Evolutionary conservation across 1,284 basidiomycete species (phyloP), one percentile per base, ranked within the genome.

Genomic region (Entoloma clypeatum): DNA sequence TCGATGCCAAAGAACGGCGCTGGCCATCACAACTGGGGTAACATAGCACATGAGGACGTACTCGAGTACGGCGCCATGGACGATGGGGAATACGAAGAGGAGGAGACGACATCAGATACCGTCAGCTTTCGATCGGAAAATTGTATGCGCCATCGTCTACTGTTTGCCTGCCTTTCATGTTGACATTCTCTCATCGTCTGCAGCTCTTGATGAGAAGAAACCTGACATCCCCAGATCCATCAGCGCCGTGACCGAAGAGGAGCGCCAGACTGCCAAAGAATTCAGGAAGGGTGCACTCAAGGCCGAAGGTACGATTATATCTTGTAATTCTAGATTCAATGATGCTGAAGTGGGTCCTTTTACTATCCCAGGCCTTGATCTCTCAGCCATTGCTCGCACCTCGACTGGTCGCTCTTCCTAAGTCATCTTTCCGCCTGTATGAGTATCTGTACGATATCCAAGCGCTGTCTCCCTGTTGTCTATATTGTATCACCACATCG

Each of bases 21-120:
- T 27, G 90, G 90, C 27, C 69, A 74, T 3, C 81, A 91, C 67
- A 90, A 88, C 68, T 92, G 90, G 90, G 90, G 90, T 46, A 75
- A 73, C 37, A 61, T 87, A 53, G 63, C 63, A 10, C 71, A 88
- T 53, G 83, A 90, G 64, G 66, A 62, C 51, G 59, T 67, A 23
- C 53, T 51, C 25, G 73, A 75, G 19, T 52, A 64, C n/a, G 69
- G 65, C 7, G 49, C 49, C 18, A 33, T 50, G 48, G 44, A 47
- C 3, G 45, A 50, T 24, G 49, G 45, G 22, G 47, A 35, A 17
- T 32, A 37, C 21, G 49, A 48, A 14, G 14, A 43, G 17, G 63
- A 67, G 16, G 60, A 56, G 17, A 45, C 38, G 43, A 48, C 40
- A 51, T 50, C 36, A 37, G 48, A 28, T 36, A 54, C 49, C 39